Base-by-base conservation (phyloP, 1,284 basidiomycete species). In the Agaricales sp. region DNA sequence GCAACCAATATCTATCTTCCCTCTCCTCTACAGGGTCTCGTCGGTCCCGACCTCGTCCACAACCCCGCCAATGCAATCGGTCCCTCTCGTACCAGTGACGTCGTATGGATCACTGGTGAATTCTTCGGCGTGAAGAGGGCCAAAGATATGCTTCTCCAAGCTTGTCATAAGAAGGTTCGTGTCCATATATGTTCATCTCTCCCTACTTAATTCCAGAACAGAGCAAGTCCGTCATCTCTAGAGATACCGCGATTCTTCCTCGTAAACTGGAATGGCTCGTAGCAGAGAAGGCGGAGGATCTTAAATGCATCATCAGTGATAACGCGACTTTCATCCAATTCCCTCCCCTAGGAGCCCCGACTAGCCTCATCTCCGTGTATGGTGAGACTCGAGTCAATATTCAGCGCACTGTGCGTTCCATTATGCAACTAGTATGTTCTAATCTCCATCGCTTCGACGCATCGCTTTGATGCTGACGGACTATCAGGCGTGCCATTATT, bases 221-320 rank as follows among this genome's bases (percentile, higher is more conserved):
- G 93, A 87, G 84, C 63, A 95, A 96, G 64, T 78, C 81, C 47
- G 80, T 96, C 55, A 87, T 97, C 52, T 94, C 93, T 16, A 76
- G 93, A 54, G 93, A 98, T 62, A 92, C 92, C 2, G 89, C 92
- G 11, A 87, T 98, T 53, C 75, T 97, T 23, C 95, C 96, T 35
- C 86, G 95, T 55, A 99, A 99, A 67, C 74, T 99, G 55, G 95
- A 99, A 62, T 98, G 95, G 94, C 87, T 99, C 78, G 82, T 98
- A 50, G 87, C 87, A 16, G 92, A 99, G 65, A 83, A 88, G 39
- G 75, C 89, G 24, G 94, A 97, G 51, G 92, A 96, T 57, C 71
- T 98, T 56, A 90, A 86, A 64, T 75, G 81, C 19, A 81, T 94
- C 62, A 97, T 97, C 93, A 82, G 82, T 59, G 95, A 98, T 71